phyloP scores from a whole-genome alignment of 2,329 filamentous ascomycete species.

The Apiospora koreana region DNA sequence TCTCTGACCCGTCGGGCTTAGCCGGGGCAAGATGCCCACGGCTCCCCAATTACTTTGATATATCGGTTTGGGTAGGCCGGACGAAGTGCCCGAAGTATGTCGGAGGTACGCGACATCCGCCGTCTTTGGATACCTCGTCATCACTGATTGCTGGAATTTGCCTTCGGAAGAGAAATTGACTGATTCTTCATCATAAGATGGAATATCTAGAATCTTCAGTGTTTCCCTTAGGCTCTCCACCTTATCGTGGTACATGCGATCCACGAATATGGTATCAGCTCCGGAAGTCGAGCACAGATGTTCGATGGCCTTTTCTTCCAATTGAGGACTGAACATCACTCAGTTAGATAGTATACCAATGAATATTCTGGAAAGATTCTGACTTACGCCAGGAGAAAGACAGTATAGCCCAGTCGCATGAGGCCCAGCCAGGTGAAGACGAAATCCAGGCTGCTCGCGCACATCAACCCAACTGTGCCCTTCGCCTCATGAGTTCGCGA shows the following conservation, averaged over 20 bases:
- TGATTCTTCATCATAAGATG: constrained; percentile 13
- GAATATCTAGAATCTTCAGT: constrained; percentile 21
- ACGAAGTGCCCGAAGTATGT: constrained; percentile 67
- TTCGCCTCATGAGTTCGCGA: constrained; percentile 17
- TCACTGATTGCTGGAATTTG: no score
- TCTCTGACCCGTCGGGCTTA: constrained; percentile 11
- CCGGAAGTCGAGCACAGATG: constrained; percentile 53
- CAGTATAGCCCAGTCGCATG: constrained; percentile 54
- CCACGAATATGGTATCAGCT: constrained; percentile 45
- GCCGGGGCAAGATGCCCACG: constrained; percentile 52
- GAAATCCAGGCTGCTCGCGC: constrained; percentile 57
- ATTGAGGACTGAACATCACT: constrained; percentile 42
- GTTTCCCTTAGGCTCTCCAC: constrained; percentile 11
- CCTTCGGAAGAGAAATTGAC: neutral
- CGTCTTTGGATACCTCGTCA: neutral
- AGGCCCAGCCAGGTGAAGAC: constrained; percentile 62
- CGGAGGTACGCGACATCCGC: constrained; percentile 56
- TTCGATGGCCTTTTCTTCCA: constrained; percentile 45
- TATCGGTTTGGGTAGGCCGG: constrained; percentile 64
- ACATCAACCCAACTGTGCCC: constrained; percentile 49
- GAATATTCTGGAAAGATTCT: no score
- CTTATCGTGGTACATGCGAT: constrained; percentile 29
- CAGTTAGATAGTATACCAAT: neutral
- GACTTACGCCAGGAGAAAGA: constrained; percentile 56
- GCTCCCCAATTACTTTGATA: constrained; percentile 57